Base-by-base conservation (phyloP, 306 rosid genomes). In the Neltuma alba region DNA sequence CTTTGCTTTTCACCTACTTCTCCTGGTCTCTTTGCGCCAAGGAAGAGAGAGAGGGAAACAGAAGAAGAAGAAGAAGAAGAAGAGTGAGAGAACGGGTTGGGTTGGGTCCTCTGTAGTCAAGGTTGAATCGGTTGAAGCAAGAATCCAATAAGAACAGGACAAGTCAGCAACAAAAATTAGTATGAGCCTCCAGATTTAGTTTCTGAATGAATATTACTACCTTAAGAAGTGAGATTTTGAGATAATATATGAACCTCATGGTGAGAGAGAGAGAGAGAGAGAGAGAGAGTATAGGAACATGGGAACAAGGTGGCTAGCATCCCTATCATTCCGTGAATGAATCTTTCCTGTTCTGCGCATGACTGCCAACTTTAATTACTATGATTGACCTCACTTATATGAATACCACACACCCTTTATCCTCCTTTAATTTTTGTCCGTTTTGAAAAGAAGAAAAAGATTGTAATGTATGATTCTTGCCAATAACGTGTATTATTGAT, bases 1-100 rank as follows among this genome's bases (percentile, higher is more conserved):
- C 82, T 64, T 85, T 82, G 88, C 92, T 85, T 93, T 89, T 89
- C 92, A 92, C 93, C 97, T 57, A 90, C 92, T 85, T 80, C 86
- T 85, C 78, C 86, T 84, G 75, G 82, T 62, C 74, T 80, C 72
- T 62, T n/a, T 21, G 70, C 9, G 71, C 44, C 80, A 77, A 65
- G 42, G 75, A 9, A 81, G 83, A 38, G 72, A 74, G 25, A 37
- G 79, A 73, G 70, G 25, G 25, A 50, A 6, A 50, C 11, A 50
- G 57, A 20, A 0, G 28, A 54, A 1, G 54, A 70, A 63, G 73
- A 20, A 54, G 62, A 63, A n/a, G n/a, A n/a, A n/a, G n/a, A n/a
- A n/a, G 80, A 65, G 72, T 41, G 83, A 38, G 27, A 74, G 54
- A 38, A 33, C 3, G 1, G 20, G 66, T 2, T 12, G 77, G 80